phyloP scores from a whole-genome alignment of 352 stramenopile species.

The Phytophthora citricola region DNA sequence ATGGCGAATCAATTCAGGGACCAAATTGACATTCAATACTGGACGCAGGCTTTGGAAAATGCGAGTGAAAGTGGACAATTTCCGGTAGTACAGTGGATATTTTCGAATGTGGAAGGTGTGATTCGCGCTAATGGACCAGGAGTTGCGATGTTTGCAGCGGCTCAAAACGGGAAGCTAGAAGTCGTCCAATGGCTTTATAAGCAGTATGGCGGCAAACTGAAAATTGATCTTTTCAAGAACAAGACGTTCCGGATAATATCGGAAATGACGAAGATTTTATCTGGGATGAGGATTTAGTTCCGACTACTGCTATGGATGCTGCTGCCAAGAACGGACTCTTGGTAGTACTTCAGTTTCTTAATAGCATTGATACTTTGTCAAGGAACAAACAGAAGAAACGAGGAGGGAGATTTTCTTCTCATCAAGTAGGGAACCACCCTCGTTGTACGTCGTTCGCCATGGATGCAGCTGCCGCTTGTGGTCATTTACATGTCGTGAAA shows the following conservation, averaged over 20 bases:
- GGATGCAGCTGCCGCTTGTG: slow-evolving; percentile 13
- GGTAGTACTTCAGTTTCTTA: slow-evolving; percentile 7
- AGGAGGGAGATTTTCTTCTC: neutral
- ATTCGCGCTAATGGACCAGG: slow-evolving; percentile 5
- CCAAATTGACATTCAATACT: neutral
- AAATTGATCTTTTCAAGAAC: slow-evolving; percentile 5
- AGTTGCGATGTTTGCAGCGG: slow-evolving; percentile 18
- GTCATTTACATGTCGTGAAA: slow-evolving; percentile 20
- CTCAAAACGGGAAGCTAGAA: slow-evolving; percentile 7
- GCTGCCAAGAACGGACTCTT: slow-evolving; percentile 14
- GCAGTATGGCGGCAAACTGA: slow-evolving; percentile 5
- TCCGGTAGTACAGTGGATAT: slow-evolving; percentile 13
- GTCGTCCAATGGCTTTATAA: slow-evolving; percentile 16
- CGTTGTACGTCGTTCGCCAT: slow-evolving; percentile 14
- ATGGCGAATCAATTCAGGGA: neutral
- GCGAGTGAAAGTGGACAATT: slow-evolving; percentile 5
- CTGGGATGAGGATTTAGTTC: slow-evolving; percentile 6
- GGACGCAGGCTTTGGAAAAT: neutral
- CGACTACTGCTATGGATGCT: slow-evolving; percentile 15
- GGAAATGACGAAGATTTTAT: neutral
- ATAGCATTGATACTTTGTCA: slow-evolving; percentile 7
- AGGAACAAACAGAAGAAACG: slow-evolving; percentile 5
- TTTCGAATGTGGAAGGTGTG: slow-evolving; percentile 4
- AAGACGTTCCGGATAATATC: neutral
- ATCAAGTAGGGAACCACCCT: neutral